phyloP scores from a whole-genome alignment of 2,329 filamentous ascomycete species.

The Ascochyta rabiei region DNA sequence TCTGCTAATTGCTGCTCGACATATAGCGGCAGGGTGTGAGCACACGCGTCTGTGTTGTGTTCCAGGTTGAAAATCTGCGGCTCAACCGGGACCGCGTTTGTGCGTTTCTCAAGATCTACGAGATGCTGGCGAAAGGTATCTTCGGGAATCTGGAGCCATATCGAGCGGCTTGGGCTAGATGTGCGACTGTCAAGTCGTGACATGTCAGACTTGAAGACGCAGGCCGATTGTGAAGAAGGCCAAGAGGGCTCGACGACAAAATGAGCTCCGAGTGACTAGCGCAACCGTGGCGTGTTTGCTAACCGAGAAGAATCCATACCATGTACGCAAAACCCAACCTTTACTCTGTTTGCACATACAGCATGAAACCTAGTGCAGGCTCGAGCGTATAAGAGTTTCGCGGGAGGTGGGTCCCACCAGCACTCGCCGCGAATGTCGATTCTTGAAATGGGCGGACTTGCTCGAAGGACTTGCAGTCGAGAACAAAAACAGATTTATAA shows the following conservation, averaged over 20 bases:
- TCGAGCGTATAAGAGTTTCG: too few relatives aligned
- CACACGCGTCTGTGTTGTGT: not conserved
- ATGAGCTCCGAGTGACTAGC: not conserved
- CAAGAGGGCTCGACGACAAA: not conserved
- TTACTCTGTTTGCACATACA: too few relatives aligned
- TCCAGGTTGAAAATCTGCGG: not conserved
- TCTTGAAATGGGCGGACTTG: too few relatives aligned
- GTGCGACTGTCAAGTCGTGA: slow-evolving; percentile 10
- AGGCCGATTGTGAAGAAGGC: not conserved
- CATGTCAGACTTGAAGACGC: not conserved
- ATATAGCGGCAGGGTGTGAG: not conserved
- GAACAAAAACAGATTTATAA: too few relatives aligned
- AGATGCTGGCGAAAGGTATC: slow-evolving; percentile 9
- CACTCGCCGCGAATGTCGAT: too few relatives aligned
- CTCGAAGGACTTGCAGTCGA: too few relatives aligned
- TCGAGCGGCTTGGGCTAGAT: not conserved
- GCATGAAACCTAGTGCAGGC: too few relatives aligned
- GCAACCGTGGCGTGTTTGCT: not conserved
- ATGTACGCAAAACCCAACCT: too few relatives aligned
- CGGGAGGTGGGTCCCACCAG: too few relatives aligned
- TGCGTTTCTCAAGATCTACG: slow-evolving; percentile 9
- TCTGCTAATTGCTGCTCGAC: slow-evolving; percentile 14
- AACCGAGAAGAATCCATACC: not conserved
- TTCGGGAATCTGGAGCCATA: slow-evolving; percentile 5
- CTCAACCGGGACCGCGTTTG: slow-evolving; percentile 12